Evolutionary conservation across 768 basidiomycete species (phyloP).

Genomic region (Calocybe indica): DNA sequence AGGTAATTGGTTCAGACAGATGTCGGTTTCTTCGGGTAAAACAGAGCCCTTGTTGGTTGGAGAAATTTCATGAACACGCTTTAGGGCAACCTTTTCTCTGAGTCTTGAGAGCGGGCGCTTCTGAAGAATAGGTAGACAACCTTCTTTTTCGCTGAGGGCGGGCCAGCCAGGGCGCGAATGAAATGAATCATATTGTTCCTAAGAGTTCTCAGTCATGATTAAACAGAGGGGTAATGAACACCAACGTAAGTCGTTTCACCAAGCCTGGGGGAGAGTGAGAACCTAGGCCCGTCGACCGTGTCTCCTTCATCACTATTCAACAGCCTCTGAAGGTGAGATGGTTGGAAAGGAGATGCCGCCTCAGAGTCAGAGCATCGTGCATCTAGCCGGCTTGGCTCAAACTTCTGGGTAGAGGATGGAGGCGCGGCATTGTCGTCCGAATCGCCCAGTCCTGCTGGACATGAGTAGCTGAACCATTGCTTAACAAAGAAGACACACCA

Average conservation of each 20-base stretch:
- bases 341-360: too few relatives aligned
- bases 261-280: constrained; percentile 27
- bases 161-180: not conserved
- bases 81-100: too few relatives aligned
- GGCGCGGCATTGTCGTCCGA: constrained; percentile 4
- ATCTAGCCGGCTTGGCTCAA: constrained; percentile 32
- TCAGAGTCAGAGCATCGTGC: constrained; percentile 3
- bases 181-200: constrained; percentile 12
- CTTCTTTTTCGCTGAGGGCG: constrained; percentile 23
- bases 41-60: too few relatives aligned
- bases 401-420: constrained; percentile 29
- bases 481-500: too few relatives aligned
- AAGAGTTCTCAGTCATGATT: constrained; percentile 25
- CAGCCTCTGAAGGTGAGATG: not conserved
- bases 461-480: too few relatives aligned
- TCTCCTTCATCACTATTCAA: constrained; percentile 7
- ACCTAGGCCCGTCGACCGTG: constrained; percentile 20
- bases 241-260: constrained; percentile 7
- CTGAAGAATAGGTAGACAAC: constrained; percentile 7
- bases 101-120: too few relatives aligned
- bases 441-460: not conserved
- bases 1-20: too few relatives aligned
- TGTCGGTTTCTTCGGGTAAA: too few relatives aligned
- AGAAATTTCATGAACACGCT: too few relatives aligned
- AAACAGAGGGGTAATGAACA: not conserved